Conservation (phyloP, 345 rosid genomes). For the Hibiscus tridactylites region DNA sequence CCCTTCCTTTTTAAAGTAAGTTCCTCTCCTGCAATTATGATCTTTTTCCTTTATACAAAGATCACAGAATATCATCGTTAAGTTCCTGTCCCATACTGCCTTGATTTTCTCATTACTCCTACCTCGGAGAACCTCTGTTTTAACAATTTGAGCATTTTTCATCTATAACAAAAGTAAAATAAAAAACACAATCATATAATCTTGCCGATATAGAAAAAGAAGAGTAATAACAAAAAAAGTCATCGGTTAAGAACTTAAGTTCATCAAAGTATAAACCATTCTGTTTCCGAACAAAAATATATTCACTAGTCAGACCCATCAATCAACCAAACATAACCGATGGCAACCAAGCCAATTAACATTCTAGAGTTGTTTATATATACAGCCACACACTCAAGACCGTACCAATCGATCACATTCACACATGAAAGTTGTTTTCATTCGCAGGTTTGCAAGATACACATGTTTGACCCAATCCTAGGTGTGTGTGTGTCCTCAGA, state of each 20-base stretch:
- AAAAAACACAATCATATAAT: neutral
- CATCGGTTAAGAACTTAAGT: neutral
- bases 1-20: conserved; percentile 7
- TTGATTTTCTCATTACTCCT: conserved; percentile 3
- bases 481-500: neutral
- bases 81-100: conserved; percentile 12
- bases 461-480: neutral
- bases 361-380: neutral
- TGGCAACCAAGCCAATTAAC: neutral
- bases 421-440: neutral
- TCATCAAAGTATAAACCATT: neutral
- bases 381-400: neutral
- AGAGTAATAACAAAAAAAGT: neutral
- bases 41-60: conserved; percentile 13
- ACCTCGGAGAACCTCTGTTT: neutral
- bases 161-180: neutral
- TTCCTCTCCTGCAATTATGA: conserved; percentile 3
- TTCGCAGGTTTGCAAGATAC: neutral
- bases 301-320: neutral
- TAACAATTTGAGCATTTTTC: conserved; percentile 2
- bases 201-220: neutral
- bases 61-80: conserved; percentile 5
- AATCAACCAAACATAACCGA: neutral
- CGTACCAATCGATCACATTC: neutral
- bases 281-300: neutral